These are phyloP conservation scores for Trametes elegans DNA, from an alignment of 768 basidiomycete species.

Conservation along the genomic window DNA sequence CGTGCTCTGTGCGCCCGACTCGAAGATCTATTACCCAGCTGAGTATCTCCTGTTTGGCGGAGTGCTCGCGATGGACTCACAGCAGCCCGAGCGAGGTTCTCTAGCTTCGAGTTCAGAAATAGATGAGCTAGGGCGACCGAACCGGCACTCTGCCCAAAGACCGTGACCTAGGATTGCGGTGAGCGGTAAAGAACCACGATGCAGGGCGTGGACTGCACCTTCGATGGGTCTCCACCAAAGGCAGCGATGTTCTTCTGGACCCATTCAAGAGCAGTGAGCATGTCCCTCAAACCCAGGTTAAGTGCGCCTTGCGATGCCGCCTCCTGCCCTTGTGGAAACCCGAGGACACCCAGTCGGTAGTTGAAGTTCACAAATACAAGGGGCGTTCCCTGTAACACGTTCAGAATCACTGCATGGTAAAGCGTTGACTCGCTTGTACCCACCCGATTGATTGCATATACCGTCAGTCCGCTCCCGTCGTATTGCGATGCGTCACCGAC, in stretches of 20 bases:
- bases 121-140: constrained; percentile 34
- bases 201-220: constrained; percentile 28
- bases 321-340: constrained; percentile 44
- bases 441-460: not conserved
- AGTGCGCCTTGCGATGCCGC: constrained; percentile 38
- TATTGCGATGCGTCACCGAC: constrained; percentile 5
- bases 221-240: constrained; percentile 59
- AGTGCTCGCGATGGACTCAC: constrained; percentile 6
- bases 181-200: no score
- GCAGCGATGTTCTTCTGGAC: constrained; percentile 56
- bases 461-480: not conserved
- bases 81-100: constrained; percentile 24
- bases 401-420: not conserved
- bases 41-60: not conserved
- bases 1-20: constrained; percentile 39
- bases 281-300: constrained; percentile 73
- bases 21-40: constrained; percentile 46
- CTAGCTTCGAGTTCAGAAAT: constrained; percentile 29
- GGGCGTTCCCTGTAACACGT: constrained; percentile 9
- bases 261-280: constrained; percentile 71
- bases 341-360: constrained; percentile 50
- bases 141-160: constrained; percentile 41
- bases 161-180: constrained; percentile 37
- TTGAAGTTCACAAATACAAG: constrained; percentile 49
- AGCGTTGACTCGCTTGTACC: not conserved